phyloP scores from a whole-genome alignment of 108 stramenopile genomes.

The Pseudonitzschia multiseries region DNA sequence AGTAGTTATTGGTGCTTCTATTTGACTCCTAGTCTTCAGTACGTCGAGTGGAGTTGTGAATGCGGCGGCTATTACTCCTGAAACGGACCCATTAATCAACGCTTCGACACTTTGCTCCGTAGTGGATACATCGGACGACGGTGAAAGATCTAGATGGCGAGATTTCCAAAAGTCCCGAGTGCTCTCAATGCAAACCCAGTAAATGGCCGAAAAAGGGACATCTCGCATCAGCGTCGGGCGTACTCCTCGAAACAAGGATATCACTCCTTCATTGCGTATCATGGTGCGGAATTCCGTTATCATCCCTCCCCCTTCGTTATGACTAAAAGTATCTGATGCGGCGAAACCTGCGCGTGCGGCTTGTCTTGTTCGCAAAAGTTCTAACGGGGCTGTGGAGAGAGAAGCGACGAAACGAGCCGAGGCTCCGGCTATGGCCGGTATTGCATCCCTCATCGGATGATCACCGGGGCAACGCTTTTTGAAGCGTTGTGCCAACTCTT shows the following conservation, averaged over 20 bases:
- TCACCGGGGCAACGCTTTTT: not conserved
- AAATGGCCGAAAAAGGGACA: slow-evolving; percentile 91
- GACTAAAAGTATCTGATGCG: not conserved
- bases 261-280: slow-evolving; percentile 53
- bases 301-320: slow-evolving; percentile 30
- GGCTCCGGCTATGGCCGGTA: slow-evolving; percentile 76
- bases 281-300: slow-evolving; percentile 51
- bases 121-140: slow-evolving; percentile 18
- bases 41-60: slow-evolving; percentile 95
- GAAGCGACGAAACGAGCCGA: slow-evolving; percentile 79
- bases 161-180: slow-evolving; percentile 30
- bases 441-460: slow-evolving; percentile 7
- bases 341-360: slow-evolving; percentile 39
- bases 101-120: slow-evolving; percentile 44
- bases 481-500: slow-evolving; percentile 50
- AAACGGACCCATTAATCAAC: slow-evolving; percentile 74
- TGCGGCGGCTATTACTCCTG: slow-evolving; percentile 84
- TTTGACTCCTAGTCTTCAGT: slow-evolving; percentile 89
- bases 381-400: slow-evolving; percentile 87
- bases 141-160: not conserved
- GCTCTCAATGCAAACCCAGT: slow-evolving; percentile 84
- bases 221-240: slow-evolving; percentile 88
- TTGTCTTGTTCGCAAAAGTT: slow-evolving; percentile 78
- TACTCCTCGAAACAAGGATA: slow-evolving; percentile 78
- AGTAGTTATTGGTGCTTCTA: slow-evolving; percentile 7